Base-by-base conservation (phyloP, 768 basidiomycete species). In the Thelephora ganbajun region DNA sequence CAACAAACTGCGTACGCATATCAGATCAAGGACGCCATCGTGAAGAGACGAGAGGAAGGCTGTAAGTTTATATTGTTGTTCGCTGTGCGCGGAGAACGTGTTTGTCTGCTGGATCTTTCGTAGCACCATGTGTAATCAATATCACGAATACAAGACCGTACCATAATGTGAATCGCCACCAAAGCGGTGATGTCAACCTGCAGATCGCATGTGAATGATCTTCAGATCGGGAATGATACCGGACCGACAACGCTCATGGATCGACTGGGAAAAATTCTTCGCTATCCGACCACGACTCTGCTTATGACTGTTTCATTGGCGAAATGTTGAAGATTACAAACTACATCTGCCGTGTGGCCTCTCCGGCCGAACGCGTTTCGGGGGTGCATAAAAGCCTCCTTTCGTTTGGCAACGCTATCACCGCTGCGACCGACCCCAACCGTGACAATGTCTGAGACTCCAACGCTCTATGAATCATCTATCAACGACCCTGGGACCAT, bases 81-180 rank as follows among this genome's bases (percentile, higher is more conserved):
- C 57, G 71, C 76, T 37, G 76, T 81, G 20, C 69, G 76, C 47
- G 85, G 87, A 49, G 84, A 85, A 48, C 72, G 79, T 33, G 69
- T 76, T 11, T 80, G 80, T 52, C 63, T 88, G 33, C 67, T 85
- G 49, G 65, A 64, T 49, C 55, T 78, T 18, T 22, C 16, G 39
- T 41, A 41, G 22, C 22, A 41, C 12, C 14, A 7, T 41, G 16
- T 41, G 39, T 16, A 18, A 41, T 41, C 16, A 14, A 18, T 41
- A 18, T 41, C 18, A 37, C 36, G 3, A n/a, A n/a, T n/a, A n/a
- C n/a, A n/a, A n/a, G n/a, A n/a, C n/a, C n/a, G n/a, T n/a, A n/a
- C n/a, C n/a, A n/a, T n/a, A n/a, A n/a, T n/a, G n/a, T n/a, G n/a
- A n/a, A n/a, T n/a, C n/a, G n/a, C n/a, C n/a, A n/a, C n/a, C n/a